A percentile compares a stretch with the other conserved stretches of the same genome.
These are phyloP conservation scores for Oidium heveae DNA, from an alignment of 2,329 filamentous ascomycete species.

Conservation along the genomic window DNA sequence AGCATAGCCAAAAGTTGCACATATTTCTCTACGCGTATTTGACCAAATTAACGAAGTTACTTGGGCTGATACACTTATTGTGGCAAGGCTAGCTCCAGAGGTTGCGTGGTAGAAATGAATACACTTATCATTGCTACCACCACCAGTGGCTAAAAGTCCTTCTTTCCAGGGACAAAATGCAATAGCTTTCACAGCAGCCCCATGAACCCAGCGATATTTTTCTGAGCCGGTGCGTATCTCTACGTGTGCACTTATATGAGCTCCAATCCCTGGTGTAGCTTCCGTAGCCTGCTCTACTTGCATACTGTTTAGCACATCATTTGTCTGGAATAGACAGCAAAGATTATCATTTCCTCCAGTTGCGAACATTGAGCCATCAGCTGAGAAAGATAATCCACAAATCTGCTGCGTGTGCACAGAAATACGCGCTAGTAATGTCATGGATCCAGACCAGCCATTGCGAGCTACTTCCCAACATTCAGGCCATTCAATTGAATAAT, in stretches of 20 bases:
- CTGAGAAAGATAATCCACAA: slow-evolving; percentile 77
- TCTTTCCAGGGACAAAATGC: slow-evolving; percentile 91
- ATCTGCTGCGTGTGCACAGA: slow-evolving; percentile 68
- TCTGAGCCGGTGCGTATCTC: slow-evolving; percentile 29
- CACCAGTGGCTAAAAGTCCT: slow-evolving; percentile 67
- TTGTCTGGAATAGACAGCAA: slow-evolving; percentile 50
- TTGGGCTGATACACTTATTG: slow-evolving; percentile 78
- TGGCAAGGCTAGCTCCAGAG: slow-evolving; percentile 63
- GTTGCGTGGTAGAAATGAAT: slow-evolving; percentile 87
- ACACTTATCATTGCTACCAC: slow-evolving; percentile 79
- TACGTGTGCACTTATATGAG: slow-evolving; percentile 1
- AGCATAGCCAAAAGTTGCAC: slow-evolving; percentile 79
- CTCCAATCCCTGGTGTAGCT: background rate
- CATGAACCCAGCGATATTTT: slow-evolving; percentile 51
- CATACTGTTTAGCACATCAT: slow-evolving; percentile 3
- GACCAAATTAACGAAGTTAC: slow-evolving; percentile 88
- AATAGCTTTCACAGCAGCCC: slow-evolving; percentile 83
- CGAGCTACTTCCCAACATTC: slow-evolving; percentile 32
- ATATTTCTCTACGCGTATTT: slow-evolving; percentile 61
- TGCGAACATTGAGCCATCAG: slow-evolving; percentile 50
- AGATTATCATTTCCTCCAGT: slow-evolving; percentile 84
- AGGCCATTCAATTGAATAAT: slow-evolving; percentile 78
- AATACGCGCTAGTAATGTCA: slow-evolving; percentile 55
- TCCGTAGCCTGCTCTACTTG: background rate
- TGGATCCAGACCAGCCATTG: slow-evolving; percentile 50